phyloP scores from a whole-genome alignment of 805 yeast species.

The Starmerella floris region DNA sequence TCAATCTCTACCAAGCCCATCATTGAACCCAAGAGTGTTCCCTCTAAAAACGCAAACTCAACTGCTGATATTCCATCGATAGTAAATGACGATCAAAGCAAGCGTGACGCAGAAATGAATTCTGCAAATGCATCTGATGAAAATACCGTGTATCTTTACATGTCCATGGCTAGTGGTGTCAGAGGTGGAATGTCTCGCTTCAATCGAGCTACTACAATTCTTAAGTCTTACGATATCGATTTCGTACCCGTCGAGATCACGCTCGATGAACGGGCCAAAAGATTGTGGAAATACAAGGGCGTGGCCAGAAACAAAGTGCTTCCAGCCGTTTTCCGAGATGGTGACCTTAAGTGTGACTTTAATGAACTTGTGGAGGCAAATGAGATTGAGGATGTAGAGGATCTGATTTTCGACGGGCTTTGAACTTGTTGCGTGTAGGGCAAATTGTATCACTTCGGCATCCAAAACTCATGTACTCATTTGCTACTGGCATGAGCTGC shows the following conservation, averaged over 20 bases:
- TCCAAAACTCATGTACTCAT: too few relatives aligned
- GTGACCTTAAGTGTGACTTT: slow-evolving; percentile 74
- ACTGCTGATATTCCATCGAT: too few relatives aligned
- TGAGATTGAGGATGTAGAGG: slow-evolving; percentile 33
- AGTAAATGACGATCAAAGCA: too few relatives aligned
- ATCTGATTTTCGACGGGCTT: slow-evolving; percentile 21
- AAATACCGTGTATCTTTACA: slow-evolving; percentile 45
- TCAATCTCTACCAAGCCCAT: too few relatives aligned
- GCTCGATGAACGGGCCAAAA: slow-evolving; percentile 68
- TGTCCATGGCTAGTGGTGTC: slow-evolving; percentile 82
- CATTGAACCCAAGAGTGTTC: too few relatives aligned
- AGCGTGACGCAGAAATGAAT: too few relatives aligned
- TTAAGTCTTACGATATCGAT: slow-evolving; percentile 55
- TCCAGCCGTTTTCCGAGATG: slow-evolving; percentile 73
- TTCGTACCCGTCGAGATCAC: slow-evolving; percentile 65
- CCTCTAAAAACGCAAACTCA: too few relatives aligned
- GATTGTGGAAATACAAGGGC: slow-evolving; percentile 63
- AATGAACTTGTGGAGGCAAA: slow-evolving; percentile 72
- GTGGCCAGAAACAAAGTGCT: slow-evolving; percentile 43
- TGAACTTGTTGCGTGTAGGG: slow-evolving; percentile 5
- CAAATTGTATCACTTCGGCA: too few relatives aligned
- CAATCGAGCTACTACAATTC: slow-evolving; percentile 54
- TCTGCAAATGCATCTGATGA: slow-evolving; percentile 7
- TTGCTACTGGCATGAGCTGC: too few relatives aligned
- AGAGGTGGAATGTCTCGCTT: slow-evolving; percentile 53